Evolutionary conservation across 179 eudicot species (phyloP), one percentile per base, ranked within the genome.

Genomic region (Silene vulgaris): DNA sequence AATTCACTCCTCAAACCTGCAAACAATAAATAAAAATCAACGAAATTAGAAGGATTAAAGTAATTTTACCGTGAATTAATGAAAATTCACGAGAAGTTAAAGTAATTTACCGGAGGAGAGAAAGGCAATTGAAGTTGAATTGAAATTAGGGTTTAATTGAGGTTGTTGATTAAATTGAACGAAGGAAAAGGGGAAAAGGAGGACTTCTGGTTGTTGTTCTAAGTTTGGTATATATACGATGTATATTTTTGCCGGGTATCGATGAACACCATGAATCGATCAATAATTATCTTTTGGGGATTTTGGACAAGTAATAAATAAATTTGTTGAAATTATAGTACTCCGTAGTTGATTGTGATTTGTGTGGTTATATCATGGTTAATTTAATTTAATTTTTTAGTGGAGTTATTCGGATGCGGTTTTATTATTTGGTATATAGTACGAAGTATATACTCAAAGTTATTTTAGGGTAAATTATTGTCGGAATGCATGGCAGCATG

Each of bases 101-200:
- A 69, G 71, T 43, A 17, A 8, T 1, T n/a, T 60, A 82, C 81
- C 77, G 56, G 77, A 75, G 21, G 67, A 66, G 77, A 77, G 76
- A 64, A 32, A 63, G 60, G 60, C 60, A 56, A 56, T 56, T 56
- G 60, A 56, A 56, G 7, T 56, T 54, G 16, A 52, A 52, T 52
- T 40, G 52, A 45, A 45, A 45, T 11, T 45, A 45, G 52, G 52
- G 52, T 45, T 45, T 45, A 45, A 45, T 45, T 45, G 52, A 45
- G 14, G 52, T 45, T 45, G 1, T 56, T 16, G 8, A 56, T 16
- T 65, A 0, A 65, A 30, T 8, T 12, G 43, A 28, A 29, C 0
- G 48, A 40, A 40, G 48, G 69, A 29, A 30, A 65, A 65, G 3
- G 69, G 69, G 30, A 45, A 32, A 12, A 4, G 0, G n/a, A 65